These are phyloP conservation scores for Trichoderma erinaceum DNA, from an alignment of 495 filamentous ascomycete species.

Conservation along the genomic window DNA sequence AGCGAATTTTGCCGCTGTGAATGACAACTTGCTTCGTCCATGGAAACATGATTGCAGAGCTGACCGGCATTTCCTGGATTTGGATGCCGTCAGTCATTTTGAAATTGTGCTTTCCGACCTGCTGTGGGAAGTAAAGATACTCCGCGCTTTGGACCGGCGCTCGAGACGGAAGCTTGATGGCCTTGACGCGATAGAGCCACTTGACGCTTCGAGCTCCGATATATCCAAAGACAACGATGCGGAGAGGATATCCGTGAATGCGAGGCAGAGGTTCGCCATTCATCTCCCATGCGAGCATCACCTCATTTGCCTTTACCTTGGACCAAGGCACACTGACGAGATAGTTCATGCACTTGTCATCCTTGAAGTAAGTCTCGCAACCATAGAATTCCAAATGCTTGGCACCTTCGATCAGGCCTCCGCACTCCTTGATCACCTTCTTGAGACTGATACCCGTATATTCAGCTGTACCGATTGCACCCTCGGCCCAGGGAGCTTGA, in stretches of 20 bases:
- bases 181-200: constrained; percentile 80
- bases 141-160: constrained; percentile 45
- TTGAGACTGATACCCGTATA: constrained; percentile 59
- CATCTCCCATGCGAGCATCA: constrained; percentile 72
- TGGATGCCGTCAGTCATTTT: constrained; percentile 46
- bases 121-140: constrained; percentile 54
- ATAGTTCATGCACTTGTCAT: constrained; percentile 56
- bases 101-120: constrained; percentile 57
- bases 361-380: constrained; percentile 64
- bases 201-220: constrained; percentile 95
- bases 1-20: constrained; percentile 47
- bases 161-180: constrained; percentile 71
- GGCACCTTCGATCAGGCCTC: constrained; percentile 48
- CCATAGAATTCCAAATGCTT: constrained; percentile 60
- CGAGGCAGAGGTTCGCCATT: constrained; percentile 79
- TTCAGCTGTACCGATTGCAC: constrained; percentile 59
- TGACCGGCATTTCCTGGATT: constrained; percentile 62
- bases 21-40: constrained; percentile 46
- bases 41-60: constrained; percentile 53
- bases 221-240: constrained; percentile 84
- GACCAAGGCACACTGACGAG: constrained; percentile 56
- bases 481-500: constrained; percentile 61
- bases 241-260: constrained; percentile 81
- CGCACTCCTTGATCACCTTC: constrained; percentile 61
- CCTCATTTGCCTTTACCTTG: constrained; percentile 60